Evolutionary conservation across 306 rosid genomes (phyloP).

Genomic region (Acacia crassicarpa): DNA sequence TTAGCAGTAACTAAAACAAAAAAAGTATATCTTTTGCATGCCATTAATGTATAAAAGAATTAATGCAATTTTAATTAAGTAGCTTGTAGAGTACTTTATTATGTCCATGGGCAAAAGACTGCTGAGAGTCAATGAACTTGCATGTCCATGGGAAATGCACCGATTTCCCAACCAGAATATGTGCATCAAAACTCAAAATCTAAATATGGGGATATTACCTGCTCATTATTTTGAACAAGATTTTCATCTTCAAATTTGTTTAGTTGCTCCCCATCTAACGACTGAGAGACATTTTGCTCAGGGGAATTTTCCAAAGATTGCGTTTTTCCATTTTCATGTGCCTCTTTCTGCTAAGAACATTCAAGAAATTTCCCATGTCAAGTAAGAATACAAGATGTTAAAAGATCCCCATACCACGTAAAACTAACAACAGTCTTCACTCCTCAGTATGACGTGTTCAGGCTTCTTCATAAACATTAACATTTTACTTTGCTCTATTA

Average conservation of each 20-base stretch:
- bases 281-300: constrained; percentile 40
- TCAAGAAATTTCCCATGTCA: constrained; percentile 27
- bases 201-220: constrained; percentile 41
- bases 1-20: constrained; percentile 16
- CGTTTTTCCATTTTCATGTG: constrained; percentile 42
- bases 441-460: not conserved
- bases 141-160: not conserved
- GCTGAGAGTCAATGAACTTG: not conserved
- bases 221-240: constrained; percentile 46
- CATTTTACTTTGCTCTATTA: not conserved
- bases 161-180: not conserved
- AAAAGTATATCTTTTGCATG: not conserved
- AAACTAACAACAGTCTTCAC: not conserved
- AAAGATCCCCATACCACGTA: constrained; percentile 12
- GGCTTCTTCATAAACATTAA: not conserved
- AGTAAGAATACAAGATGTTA: not conserved
- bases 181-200: constrained; percentile 21
- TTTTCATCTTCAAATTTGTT: constrained; percentile 52
- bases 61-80: not conserved
- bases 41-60: constrained; percentile 1
- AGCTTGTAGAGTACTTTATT: constrained; percentile 5
- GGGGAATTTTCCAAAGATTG: constrained; percentile 47
- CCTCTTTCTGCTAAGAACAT: constrained; percentile 56
- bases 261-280: constrained; percentile 48
- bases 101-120: constrained; percentile 17